Percentiles rank a stretch among this genome's conserved stretches.
Evolutionary conservation across 768 basidiomycete genomes (phyloP).

Genomic region (Boletus vermiculosoides): DNA sequence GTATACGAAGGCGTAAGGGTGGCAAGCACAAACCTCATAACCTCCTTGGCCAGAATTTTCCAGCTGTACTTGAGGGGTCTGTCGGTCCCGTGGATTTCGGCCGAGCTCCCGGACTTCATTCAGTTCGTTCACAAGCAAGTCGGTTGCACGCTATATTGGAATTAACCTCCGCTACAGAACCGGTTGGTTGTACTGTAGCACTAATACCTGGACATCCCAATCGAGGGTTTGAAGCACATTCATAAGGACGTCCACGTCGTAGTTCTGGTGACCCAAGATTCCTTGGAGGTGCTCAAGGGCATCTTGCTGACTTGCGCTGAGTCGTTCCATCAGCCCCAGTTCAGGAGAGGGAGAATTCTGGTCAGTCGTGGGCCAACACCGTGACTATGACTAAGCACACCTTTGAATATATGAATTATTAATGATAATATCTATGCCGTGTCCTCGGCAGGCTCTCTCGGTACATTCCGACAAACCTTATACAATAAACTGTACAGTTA

Average conservation of each 20-base stretch:
- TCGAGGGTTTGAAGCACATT: neutral
- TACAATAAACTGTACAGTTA: too few relatives aligned
- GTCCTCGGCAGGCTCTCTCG: too few relatives aligned
- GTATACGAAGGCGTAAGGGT: too few relatives aligned
- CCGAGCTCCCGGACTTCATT: neutral
- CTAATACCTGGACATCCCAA: neutral
- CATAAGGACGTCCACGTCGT: neutral
- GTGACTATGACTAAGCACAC: too few relatives aligned
- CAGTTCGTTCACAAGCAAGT: neutral
- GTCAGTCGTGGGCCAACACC: too few relatives aligned
- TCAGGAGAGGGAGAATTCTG: neutral
- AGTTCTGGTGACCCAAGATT: neutral
- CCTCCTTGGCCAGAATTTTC: constrained; percentile 1
- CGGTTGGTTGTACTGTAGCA: neutral
- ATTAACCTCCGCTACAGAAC: neutral
- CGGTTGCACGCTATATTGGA: neutral
- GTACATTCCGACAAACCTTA: too few relatives aligned
- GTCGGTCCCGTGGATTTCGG: neutral
- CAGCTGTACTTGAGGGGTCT: neutral
- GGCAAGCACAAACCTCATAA: constrained; percentile 7
- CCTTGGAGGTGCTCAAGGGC: neutral
- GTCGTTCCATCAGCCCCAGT: neutral
- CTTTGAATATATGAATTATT: too few relatives aligned
- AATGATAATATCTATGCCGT: too few relatives aligned
- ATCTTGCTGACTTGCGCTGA: neutral